Evolutionary conservation across 1,284 basidiomycete species (phyloP).

Genomic region (Pterulicium gracile): DNA sequence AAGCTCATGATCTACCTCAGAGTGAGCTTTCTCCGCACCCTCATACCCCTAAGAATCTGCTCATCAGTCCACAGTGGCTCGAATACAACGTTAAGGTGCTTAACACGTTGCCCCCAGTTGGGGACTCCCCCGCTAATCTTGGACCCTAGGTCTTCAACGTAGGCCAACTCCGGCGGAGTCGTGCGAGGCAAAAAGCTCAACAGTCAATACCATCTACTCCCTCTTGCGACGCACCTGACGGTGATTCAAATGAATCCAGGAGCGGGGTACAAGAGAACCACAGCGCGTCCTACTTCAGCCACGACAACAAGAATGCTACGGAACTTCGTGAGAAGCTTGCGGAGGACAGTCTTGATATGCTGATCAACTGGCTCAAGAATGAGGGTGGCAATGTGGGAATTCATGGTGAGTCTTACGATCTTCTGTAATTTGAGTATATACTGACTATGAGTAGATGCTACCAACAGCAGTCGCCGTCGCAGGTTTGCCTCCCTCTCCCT

Average conservation of each 20-base stretch:
- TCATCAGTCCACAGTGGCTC: constrained; percentile 64
- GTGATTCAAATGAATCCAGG: constrained; percentile 22
- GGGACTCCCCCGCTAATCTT: constrained; percentile 4
- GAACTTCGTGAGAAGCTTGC: constrained; percentile 78
- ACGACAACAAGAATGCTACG: constrained; percentile 74
- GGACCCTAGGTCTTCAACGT: constrained; percentile 87
- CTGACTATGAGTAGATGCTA: constrained; percentile 74
- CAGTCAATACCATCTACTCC: constrained; percentile 35
- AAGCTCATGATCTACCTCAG: constrained; percentile 76
- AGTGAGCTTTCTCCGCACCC: constrained; percentile 25
- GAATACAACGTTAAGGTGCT: constrained; percentile 94
- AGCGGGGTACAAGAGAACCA: constrained; percentile 84
- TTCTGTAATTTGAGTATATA: constrained; percentile 4
- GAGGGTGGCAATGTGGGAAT: constrained; percentile 96
- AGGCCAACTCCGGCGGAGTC: constrained; percentile 85
- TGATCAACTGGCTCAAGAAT: constrained; percentile 86
- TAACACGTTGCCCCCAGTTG: constrained; percentile 1
- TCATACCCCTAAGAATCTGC: too few species aligned
- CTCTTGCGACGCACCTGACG: constrained; percentile 1
- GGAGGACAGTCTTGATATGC: constrained; percentile 87
- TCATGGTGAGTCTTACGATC: constrained; percentile 53
- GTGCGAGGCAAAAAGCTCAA: constrained; percentile 70
- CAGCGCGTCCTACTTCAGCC: constrained; percentile 87
- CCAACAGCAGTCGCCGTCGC: constrained; percentile 78
- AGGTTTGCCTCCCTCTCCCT: constrained; percentile 31